Base-by-base conservation (phyloP, 345 rosid genomes). In the Sonneratia caseolaris region DNA sequence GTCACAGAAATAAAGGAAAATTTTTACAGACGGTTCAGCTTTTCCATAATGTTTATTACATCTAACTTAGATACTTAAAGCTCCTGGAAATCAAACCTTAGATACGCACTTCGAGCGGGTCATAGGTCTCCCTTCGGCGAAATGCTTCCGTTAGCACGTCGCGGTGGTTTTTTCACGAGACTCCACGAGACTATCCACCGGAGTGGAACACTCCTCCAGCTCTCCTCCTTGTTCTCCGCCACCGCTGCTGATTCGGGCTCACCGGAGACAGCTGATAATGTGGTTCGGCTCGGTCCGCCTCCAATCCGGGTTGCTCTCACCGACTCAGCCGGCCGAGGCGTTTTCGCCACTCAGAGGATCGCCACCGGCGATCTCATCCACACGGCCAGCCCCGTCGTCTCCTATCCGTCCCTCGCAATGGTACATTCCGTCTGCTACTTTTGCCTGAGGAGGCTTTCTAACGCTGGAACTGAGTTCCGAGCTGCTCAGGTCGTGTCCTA, bases 261-360 rank as follows among this genome's bases (percentile, higher is more conserved):
- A 5, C 38, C 19, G 64, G 64, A 57, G 32, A 22, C 66, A 7
- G 38, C 38, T 62, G 18, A 36, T 12, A 45, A 40, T 43, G 55
- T 45, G 53, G 47, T 12, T 51, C 79, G 71, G 27, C 75, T 76
- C 22, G 77, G 55, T 3, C 92, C 89, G 68, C 96, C 93, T 64
- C 96, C 93, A 36, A 88, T 93, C 18, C 83, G 83, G 19, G 93
- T 91, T 32, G 80, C 75, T 36, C 77, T 93, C 71, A 93, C 97
- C 1, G 89, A 76, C 80, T 82, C 90, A 64, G 93, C 92, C 3
- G 97, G 96, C 69, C 87, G 98, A 0, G 98, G 90, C 74, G 93
- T 93, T 67, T 93, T 89, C 82, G 88, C 98, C 10, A 88, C 86
- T 3, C 84, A 93, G 74, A 75, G 80, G 70, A 91, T 93, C 75